phyloP scores from a whole-genome alignment of 2,329 filamentous ascomycete species.

The Colletotrichum graminicola region DNA sequence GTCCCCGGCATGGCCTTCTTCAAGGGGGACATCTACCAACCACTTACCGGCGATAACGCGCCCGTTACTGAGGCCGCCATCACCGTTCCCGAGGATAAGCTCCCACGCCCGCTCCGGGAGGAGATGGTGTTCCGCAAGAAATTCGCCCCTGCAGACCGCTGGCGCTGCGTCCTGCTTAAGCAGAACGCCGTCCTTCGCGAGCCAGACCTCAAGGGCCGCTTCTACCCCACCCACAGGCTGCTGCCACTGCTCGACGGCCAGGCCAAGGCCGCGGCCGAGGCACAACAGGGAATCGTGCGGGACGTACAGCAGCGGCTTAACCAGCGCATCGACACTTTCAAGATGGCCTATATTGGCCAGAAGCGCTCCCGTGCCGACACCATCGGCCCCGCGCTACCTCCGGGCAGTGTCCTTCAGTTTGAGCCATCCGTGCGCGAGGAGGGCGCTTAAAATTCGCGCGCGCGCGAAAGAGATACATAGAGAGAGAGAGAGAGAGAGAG shows the following conservation, averaged over 20 bases:
- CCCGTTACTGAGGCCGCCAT: constrained; percentile 41
- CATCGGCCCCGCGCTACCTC: constrained; percentile 57
- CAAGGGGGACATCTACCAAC: constrained; percentile 56
- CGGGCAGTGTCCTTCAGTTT: constrained; percentile 44
- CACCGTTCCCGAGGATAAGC: constrained; percentile 51
- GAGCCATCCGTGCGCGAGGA: constrained; percentile 55
- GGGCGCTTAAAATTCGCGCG: not conserved
- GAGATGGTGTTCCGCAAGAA: constrained; percentile 56
- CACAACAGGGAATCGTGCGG: constrained; percentile 56
- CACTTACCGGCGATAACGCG: constrained; percentile 46
- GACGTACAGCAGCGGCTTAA: constrained; percentile 65
- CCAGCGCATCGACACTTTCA: constrained; percentile 58
- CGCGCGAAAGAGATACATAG: too few relatives aligned
- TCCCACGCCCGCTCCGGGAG: constrained; percentile 57
- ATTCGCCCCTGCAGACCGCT: constrained; percentile 50
- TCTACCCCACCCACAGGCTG: constrained; percentile 68
- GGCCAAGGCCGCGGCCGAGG: constrained; percentile 51
- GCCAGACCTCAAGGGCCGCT: constrained; percentile 64
- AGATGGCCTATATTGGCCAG: constrained; percentile 59
- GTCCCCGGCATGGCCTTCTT: constrained; percentile 55
- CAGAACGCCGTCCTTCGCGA: constrained; percentile 63
- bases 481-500: not conserved
- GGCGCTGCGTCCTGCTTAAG: constrained; percentile 56
- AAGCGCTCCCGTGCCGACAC: constrained; percentile 57
- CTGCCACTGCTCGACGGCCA: constrained; percentile 58